These are phyloP conservation scores for Teratosphaeria zuluensis DNA, from an alignment of 2,329 filamentous ascomycete species.

Conservation along the genomic window DNA sequence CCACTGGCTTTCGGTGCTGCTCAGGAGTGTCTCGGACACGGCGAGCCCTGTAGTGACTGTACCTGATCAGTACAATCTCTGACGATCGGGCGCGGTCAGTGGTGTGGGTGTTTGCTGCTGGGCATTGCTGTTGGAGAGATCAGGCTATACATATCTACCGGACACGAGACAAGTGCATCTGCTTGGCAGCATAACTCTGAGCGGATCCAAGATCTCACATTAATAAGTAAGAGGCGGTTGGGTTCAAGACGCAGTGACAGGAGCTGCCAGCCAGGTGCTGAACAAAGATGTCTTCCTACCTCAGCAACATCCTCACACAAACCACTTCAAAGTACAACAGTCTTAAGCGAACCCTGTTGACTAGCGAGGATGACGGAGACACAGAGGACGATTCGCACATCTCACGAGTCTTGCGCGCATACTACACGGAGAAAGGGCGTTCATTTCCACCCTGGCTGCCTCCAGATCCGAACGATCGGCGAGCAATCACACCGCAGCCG, in stretches of 20 bases:
- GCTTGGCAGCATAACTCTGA: too few species aligned
- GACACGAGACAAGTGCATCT: too few species aligned
- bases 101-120: background rate
- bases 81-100: background rate
- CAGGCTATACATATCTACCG: background rate
- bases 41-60: constrained; percentile 1
- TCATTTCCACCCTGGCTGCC: constrained; percentile 80
- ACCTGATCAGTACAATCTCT: background rate
- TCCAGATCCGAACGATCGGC: constrained; percentile 67
- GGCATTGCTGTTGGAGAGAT: background rate
- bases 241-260: background rate
- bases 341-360: constrained; percentile 56
- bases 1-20: constrained; percentile 10
- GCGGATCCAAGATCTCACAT: too few species aligned
- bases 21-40: constrained; percentile 3
- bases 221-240: too few species aligned
- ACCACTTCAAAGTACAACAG: constrained; percentile 49
- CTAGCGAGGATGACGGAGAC: constrained; percentile 46
- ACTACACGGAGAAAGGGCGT: constrained; percentile 82
- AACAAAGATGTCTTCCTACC: constrained; percentile 63
- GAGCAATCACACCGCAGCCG: constrained; percentile 29
- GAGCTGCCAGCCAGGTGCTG: background rate
- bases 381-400: constrained; percentile 85
- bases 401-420: constrained; percentile 81
- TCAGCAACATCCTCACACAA: constrained; percentile 58